phyloP scores from a whole-genome alignment of 257 asterid species.

The Solanum corneliomulleri region DNA sequence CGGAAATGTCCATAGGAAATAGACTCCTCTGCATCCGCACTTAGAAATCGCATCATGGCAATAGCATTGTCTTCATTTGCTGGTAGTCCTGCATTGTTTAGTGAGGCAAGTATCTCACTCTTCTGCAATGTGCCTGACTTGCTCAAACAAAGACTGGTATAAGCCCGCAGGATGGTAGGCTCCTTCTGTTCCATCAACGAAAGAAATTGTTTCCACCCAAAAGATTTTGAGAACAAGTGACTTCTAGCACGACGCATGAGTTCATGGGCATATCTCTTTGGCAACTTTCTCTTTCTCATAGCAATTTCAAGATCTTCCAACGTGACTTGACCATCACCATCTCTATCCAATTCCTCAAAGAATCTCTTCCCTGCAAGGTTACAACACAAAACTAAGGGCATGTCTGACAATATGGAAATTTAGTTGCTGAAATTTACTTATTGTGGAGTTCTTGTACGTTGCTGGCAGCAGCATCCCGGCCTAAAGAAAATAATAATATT shows the following conservation, averaged over 20 bases:
- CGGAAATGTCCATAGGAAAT: slow-evolving; percentile 98
- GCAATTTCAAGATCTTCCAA: slow-evolving; percentile 95
- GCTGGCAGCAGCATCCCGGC: not conserved
- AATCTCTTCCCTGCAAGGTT: slow-evolving; percentile 73
- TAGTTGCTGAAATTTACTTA: not conserved
- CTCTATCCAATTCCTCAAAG: slow-evolving; percentile 93
- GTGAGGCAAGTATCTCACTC: slow-evolving; percentile 83
- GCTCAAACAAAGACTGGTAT: slow-evolving; percentile 94
- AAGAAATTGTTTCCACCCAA: slow-evolving; percentile 96
- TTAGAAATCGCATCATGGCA: slow-evolving; percentile 98
- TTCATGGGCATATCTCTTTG: slow-evolving; percentile 84
- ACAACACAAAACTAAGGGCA: not conserved
- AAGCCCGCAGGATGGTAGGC: slow-evolving; percentile 94
- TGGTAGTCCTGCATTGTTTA: slow-evolving; percentile 91
- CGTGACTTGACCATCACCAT: slow-evolving; percentile 97
- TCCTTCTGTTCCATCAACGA: slow-evolving; percentile 98
- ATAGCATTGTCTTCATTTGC: slow-evolving; percentile 98
- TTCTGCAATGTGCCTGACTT: slow-evolving; percentile 92
- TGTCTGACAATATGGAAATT: not conserved
- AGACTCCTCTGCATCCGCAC: slow-evolving; percentile 80
- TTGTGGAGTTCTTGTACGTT: not conserved
- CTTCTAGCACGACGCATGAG: slow-evolving; percentile 87
- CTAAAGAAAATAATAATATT: not conserved
- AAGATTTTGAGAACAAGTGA: slow-evolving; percentile 82
- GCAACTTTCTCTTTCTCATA: slow-evolving; percentile 88